Percentiles rank a stretch among this genome's conserved stretches.
These are phyloP conservation scores for Achaetomiella virescens DNA, from an alignment of 495 filamentous ascomycete species.

Conservation along the genomic window DNA sequence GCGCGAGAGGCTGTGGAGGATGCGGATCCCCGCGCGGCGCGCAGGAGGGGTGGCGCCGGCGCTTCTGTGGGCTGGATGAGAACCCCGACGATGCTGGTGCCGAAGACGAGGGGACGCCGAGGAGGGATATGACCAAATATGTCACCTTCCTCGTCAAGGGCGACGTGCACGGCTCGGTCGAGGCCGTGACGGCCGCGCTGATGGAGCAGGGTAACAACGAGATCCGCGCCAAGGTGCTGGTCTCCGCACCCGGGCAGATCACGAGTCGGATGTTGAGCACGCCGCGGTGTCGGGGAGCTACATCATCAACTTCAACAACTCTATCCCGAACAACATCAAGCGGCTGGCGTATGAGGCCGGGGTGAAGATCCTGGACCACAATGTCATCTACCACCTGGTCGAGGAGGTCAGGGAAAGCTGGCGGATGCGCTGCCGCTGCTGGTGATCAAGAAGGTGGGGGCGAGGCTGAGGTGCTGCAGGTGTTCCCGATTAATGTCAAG, in stretches of 20 bases:
- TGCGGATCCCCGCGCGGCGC: too few species aligned
- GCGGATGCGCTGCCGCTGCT: slow-evolving; percentile 59
- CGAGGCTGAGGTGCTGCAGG: slow-evolving; percentile 78
- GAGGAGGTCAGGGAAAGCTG: slow-evolving; percentile 72
- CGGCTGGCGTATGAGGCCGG: slow-evolving; percentile 60
- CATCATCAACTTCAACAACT: slow-evolving; percentile 82
- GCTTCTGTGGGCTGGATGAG: neutral
- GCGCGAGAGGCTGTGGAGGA: slow-evolving; percentile 21
- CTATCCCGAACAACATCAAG: slow-evolving; percentile 60
- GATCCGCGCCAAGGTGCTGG: slow-evolving; percentile 69
- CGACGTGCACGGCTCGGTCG: slow-evolving; percentile 87
- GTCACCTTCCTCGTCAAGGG: slow-evolving; percentile 84
- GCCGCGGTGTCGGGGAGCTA: slow-evolving; percentile 62
- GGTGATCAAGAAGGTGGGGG: slow-evolving; percentile 63
- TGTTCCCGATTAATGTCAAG: slow-evolving; percentile 79
- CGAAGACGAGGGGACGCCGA: slow-evolving; percentile 1
- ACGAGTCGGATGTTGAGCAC: slow-evolving; percentile 85
- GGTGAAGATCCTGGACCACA: slow-evolving; percentile 77
- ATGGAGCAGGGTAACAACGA: slow-evolving; percentile 74
- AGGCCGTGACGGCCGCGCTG: slow-evolving; percentile 75
- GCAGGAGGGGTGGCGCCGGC: neutral
- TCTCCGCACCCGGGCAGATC: slow-evolving; percentile 69
- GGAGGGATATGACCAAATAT: slow-evolving; percentile 54
- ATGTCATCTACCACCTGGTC: slow-evolving; percentile 85
- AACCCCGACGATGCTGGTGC: slow-evolving; percentile 9